Evolutionary conservation across 345 rosid species (phyloP).

Genomic region (Microcos paniculata): DNA sequence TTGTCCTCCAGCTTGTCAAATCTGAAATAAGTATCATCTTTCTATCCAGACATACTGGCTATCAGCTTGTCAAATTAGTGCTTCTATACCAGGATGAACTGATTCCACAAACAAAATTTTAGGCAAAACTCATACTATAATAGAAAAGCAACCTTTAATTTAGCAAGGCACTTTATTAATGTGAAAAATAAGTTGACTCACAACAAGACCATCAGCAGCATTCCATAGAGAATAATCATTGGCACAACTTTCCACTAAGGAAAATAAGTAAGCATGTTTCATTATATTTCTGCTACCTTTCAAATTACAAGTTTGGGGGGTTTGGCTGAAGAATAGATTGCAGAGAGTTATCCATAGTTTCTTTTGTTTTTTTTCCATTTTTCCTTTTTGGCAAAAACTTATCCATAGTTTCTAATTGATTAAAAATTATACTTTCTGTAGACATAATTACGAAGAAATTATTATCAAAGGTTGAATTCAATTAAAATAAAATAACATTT

Average conservation of each 20-base stretch:
- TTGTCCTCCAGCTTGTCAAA: too few species aligned
- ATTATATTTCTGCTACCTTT: neutral
- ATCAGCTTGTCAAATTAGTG: too few species aligned
- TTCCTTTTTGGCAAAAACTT: too few species aligned
- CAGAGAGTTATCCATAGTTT: too few species aligned
- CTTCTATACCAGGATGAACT: neutral
- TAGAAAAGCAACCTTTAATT: neutral
- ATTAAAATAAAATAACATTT: neutral
- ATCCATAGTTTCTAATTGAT: neutral
- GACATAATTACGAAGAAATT: neutral
- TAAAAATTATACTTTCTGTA: neutral
- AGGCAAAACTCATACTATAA: neutral
- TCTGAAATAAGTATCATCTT: neutral
- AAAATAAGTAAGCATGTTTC: neutral
- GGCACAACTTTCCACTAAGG: neutral
- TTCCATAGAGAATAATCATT: neutral
- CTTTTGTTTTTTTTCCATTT: too few species aligned
- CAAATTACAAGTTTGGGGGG: neutral
- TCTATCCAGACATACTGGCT: neutral
- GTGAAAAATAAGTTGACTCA: neutral
- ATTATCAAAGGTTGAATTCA: neutral
- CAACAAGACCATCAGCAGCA: neutral
- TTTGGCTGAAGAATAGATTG: neutral
- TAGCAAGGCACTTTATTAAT: neutral
- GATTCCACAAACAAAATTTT: neutral